phyloP scores from a whole-genome alignment of 2,329 filamentous ascomycete species.

The Neonectria ditissima region DNA sequence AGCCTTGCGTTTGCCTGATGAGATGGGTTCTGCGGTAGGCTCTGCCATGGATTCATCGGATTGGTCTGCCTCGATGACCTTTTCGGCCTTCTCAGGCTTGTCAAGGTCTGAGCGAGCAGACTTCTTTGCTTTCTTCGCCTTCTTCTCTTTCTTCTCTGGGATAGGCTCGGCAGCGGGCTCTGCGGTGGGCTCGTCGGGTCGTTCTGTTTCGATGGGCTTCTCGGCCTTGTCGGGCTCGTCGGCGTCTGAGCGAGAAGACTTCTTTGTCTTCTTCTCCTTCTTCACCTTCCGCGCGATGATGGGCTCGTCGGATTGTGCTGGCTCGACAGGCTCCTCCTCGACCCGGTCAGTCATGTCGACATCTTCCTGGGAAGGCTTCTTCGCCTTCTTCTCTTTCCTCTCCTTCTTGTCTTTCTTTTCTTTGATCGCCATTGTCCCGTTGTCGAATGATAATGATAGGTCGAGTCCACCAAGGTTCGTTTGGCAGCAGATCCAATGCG shows the following conservation, averaged over 20 bases:
- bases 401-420: constrained; percentile 42
- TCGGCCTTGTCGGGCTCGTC: neutral
- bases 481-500: constrained; percentile 2
- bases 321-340: neutral
- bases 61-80: constrained; percentile 27
- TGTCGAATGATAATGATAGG: constrained; percentile 18
- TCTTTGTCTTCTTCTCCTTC: neutral
- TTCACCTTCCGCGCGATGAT: constrained; percentile 15
- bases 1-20: constrained; percentile 74
- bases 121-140: constrained; percentile 1
- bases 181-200: neutral
- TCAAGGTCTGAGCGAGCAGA: constrained; percentile 30
- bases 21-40: constrained; percentile 26
- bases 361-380: constrained; percentile 21
- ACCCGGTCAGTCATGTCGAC: neutral
- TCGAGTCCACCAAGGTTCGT: neutral
- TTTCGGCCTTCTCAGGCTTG: constrained; percentile 25
- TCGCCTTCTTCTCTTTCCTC: constrained; percentile 39
- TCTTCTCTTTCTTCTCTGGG: constrained; percentile 28
- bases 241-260: neutral
- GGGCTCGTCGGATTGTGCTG: neutral
- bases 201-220: neutral
- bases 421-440: constrained; percentile 42
- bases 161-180: neutral
- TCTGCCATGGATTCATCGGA: constrained; percentile 8